Base-by-base conservation (phyloP, 768 basidiomycete species). In the Lyophyllum shimeji region DNA sequence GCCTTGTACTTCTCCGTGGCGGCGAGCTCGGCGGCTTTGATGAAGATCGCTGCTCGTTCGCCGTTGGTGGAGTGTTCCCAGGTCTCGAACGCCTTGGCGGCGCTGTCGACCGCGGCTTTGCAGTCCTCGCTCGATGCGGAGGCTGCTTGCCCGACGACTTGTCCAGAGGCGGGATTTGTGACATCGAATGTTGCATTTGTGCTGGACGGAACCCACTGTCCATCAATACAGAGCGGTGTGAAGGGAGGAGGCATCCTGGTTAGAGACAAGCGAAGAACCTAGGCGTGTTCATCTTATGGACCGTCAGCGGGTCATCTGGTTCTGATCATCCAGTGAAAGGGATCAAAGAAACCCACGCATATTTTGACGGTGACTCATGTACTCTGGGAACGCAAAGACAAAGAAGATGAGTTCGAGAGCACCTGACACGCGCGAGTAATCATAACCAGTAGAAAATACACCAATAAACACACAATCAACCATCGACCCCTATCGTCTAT, bases 11-110 rank as follows among this genome's bases (percentile, higher is more conserved):
- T 73, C 1, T 80, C 78, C 1, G 74, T 68, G 44, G 57, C 63
- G n/a, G 79, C 53, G 2, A 83, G 62, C 15, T 80, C 76, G 1
- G 81, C 77, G 5, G 80, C 82, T 56, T 74, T 77, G 45, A 80
- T 66, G 47, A 83, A 70, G 12, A 83, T 74, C 33, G 74, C 73
- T 31, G 81, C 75, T 46, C 76, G 68, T 33, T 70, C 59, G 29
- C 66, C 62, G 12, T 72, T 62, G 1, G 67, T 66, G 3, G 70
- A 70, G 25, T 69, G 55, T 50, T 81, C 80, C 82, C 82, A 83
- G 9, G 72, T 69, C 52, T 67, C 67, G 69, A 82, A 80, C 4
- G 82, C 82, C 9, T 67, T 64, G 5, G 67, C 69, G 0, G 81
- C 81, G 7, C 76, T 72, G 25, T 78, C 71, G 25, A 82, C 70